Conservation (phyloP, 1,139 yeast species). For the Protomyces pachydermus region DNA sequence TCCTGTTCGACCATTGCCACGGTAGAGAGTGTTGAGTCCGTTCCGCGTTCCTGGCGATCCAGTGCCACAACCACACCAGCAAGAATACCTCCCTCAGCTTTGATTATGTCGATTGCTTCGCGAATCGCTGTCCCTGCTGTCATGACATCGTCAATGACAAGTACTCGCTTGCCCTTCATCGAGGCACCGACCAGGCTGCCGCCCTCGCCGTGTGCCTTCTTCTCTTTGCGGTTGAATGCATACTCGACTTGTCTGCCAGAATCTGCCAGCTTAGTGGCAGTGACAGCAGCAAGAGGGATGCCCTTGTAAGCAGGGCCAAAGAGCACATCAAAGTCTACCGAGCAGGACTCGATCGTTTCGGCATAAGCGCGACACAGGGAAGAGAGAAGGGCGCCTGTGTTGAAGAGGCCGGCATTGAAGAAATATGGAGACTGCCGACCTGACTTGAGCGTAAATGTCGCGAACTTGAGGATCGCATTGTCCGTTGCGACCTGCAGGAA, state of each 20-base stretch:
- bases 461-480: slow-evolving; percentile 21
- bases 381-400: slow-evolving; percentile 70
- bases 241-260: slow-evolving; percentile 47
- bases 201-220: slow-evolving; percentile 98
- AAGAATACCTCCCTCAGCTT: slow-evolving; percentile 62
- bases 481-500: slow-evolving; percentile 16
- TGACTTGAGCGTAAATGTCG: slow-evolving; percentile 52
- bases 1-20: slow-evolving; percentile 70
- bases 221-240: slow-evolving; percentile 56
- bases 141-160: slow-evolving; percentile 94
- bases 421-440: slow-evolving; percentile 95
- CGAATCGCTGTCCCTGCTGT: slow-evolving; percentile 98
- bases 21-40: slow-evolving; percentile 63
- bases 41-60: slow-evolving; percentile 88
- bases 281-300: slow-evolving; percentile 88
- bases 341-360: slow-evolving; percentile 67
- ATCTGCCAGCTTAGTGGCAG: slow-evolving; percentile 87
- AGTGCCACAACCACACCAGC: slow-evolving; percentile 85
- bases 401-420: slow-evolving; percentile 87
- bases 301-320: slow-evolving; percentile 99
- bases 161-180: slow-evolving; percentile 62
- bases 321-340: slow-evolving; percentile 77
- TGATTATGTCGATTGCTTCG: slow-evolving; percentile 82
- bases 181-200: slow-evolving; percentile 86
- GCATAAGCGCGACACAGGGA: slow-evolving; percentile 86